phyloP scores from a whole-genome alignment of 1,284 basidiomycete genomes.

The Termitomyces sp. region DNA sequence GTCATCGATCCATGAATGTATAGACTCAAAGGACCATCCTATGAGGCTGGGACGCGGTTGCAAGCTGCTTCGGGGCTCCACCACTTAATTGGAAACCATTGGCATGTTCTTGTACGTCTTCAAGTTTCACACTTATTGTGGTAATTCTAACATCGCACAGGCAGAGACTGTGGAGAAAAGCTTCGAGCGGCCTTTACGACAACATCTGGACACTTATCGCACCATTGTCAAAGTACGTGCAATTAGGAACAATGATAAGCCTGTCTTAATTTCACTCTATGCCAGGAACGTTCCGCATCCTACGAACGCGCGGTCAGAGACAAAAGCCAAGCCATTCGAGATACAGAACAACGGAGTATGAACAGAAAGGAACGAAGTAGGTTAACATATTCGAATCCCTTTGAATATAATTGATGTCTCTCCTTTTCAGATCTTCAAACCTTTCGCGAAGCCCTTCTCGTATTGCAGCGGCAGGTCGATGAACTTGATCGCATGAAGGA shows the following conservation, averaged over 20 bases:
- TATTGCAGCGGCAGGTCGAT: constrained; percentile 86
- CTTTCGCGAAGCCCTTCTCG: constrained; percentile 78
- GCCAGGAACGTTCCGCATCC: constrained; percentile 69
- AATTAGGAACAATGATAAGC: neutral
- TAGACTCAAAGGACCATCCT: constrained; percentile 74
- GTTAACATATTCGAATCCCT: constrained; percentile 21
- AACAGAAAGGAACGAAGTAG: constrained; percentile 79
- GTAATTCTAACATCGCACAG: constrained; percentile 30
- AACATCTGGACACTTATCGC: constrained; percentile 80
- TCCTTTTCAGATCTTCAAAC: constrained; percentile 65
- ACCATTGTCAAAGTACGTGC: constrained; percentile 61
- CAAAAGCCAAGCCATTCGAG: constrained; percentile 80
- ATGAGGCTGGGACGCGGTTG: constrained; percentile 71
- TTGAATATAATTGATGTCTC: constrained; percentile 6
- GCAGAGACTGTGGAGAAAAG: constrained; percentile 85
- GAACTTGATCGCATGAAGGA: constrained; percentile 79
- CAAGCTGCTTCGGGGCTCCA: constrained; percentile 88
- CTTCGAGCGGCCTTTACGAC: constrained; percentile 85
- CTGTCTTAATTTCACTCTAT: constrained; percentile 1
- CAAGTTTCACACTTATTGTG: neutral
- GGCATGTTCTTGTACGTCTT: constrained; percentile 74
- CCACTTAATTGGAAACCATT: constrained; percentile 89
- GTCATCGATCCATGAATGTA: neutral
- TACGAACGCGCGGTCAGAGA: constrained; percentile 80
- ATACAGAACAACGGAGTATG: constrained; percentile 87